Conservation (phyloP, 2,329 filamentous ascomycete genomes). For the Botrytis fragariae region DNA sequence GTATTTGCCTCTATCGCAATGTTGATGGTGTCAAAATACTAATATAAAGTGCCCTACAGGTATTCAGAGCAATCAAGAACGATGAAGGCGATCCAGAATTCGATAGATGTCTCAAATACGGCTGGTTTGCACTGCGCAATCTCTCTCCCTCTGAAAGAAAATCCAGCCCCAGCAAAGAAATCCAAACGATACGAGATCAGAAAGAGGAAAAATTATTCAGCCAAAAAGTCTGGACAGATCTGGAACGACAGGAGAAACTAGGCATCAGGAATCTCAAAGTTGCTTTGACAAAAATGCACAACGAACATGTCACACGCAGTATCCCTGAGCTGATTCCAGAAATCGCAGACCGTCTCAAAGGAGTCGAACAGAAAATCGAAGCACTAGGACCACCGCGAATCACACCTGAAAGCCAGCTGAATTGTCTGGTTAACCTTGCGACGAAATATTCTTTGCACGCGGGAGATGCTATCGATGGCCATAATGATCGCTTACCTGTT, state of each 20-base stretch:
- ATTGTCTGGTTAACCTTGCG: background rate
- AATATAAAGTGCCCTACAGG: background rate
- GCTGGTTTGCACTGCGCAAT: conserved; percentile 11
- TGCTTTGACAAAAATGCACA: conserved; percentile 12
- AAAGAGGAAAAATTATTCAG: background rate
- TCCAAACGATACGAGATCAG: background rate
- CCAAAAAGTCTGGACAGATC: background rate
- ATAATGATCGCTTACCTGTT: conserved; percentile 1
- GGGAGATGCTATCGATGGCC: conserved; percentile 2
- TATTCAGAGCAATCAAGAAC: background rate
- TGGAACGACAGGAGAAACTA: background rate
- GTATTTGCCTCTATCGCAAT: background rate
- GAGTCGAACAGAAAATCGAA: background rate
- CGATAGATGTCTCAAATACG: background rate
- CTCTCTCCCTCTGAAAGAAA: background rate
- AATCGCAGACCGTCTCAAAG: background rate
- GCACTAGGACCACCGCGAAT: background rate
- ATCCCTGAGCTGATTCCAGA: conserved; percentile 19
- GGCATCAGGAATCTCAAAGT: conserved; percentile 5
- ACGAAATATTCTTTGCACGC: background rate
- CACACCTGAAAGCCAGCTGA: background rate
- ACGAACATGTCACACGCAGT: conserved; percentile 14
- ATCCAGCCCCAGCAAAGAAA: background rate
- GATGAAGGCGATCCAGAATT: background rate
- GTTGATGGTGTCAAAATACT: background rate